These are phyloP conservation scores for Metarhizium brunneum DNA, from an alignment of 2,329 filamentous ascomycete species.

Conservation along the genomic window DNA sequence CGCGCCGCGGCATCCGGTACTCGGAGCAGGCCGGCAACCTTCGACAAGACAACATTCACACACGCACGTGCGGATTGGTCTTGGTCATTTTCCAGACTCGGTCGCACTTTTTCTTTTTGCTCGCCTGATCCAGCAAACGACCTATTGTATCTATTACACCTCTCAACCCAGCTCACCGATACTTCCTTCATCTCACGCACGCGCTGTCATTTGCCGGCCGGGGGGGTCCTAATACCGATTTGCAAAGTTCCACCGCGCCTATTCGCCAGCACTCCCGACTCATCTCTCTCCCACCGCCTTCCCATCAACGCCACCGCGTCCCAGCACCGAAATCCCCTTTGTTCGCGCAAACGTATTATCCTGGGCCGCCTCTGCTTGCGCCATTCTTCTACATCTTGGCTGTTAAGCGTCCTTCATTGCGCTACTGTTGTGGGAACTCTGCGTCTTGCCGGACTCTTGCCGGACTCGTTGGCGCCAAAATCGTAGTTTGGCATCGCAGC, in stretches of 20 bases:
- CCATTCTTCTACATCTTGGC: not conserved
- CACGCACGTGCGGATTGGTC: slow-evolving; percentile 2
- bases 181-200: not conserved
- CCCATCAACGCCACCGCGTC: not conserved
- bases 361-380: not conserved
- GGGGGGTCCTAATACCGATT: not conserved
- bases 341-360: not conserved
- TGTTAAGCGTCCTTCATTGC: not conserved
- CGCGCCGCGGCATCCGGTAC: slow-evolving; percentile 1
- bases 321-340: not conserved
- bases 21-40: not conserved
- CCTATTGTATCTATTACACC: not conserved
- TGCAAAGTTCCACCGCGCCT: not conserved
- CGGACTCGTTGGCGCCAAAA: not conserved
- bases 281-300: not conserved
- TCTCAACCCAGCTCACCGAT: not conserved
- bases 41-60: not conserved
- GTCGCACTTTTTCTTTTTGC: not conserved
- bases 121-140: not conserved
- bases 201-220: not conserved
- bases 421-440: not conserved
- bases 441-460: not conserved
- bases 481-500: not conserved
- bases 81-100: not conserved
- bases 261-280: not conserved